Evolutionary conservation across 805 yeast genomes (phyloP).

Genomic region (Metschnikowia vanudenii): DNA sequence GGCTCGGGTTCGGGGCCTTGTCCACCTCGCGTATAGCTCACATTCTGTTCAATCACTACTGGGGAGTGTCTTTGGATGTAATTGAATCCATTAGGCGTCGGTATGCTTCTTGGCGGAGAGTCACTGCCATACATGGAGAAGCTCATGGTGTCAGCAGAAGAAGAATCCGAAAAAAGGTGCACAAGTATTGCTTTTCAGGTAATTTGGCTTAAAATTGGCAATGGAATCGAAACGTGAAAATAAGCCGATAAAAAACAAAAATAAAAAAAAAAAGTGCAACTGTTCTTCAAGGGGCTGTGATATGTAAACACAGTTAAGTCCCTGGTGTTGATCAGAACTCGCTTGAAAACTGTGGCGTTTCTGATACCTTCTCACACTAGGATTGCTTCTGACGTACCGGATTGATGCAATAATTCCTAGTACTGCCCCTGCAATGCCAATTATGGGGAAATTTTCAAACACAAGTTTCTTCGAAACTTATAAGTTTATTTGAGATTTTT

Average conservation of each 20-base stretch:
- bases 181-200: not conserved
- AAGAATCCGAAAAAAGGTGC: too few species aligned
- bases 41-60: constrained; percentile 22
- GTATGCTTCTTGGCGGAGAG: constrained; percentile 12
- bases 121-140: constrained; percentile 18
- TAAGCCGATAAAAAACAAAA: not conserved
- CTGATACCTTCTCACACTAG: not conserved
- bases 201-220: not conserved
- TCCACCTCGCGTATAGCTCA: constrained; percentile 20
- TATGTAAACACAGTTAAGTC: constrained; percentile 3
- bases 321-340: not conserved
- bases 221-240: not conserved
- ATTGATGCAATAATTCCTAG: constrained; percentile 4
- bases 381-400: constrained; percentile 7
- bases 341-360: constrained; percentile 10
- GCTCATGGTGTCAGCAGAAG: constrained; percentile 5
- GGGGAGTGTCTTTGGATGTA: constrained; percentile 23
- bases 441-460: not conserved
- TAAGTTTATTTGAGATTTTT: not conserved
- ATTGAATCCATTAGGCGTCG: constrained; percentile 15
- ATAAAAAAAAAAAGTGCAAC: not conserved
- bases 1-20: not conserved
- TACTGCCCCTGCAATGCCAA: not conserved
- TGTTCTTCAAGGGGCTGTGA: too few species aligned
- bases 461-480: not conserved